A percentile compares a stretch with the other conserved stretches of the same genome.
Conservation (phyloP, 1,284 basidiomycete species). For the Butyriboletus appendiculatus region DNA sequence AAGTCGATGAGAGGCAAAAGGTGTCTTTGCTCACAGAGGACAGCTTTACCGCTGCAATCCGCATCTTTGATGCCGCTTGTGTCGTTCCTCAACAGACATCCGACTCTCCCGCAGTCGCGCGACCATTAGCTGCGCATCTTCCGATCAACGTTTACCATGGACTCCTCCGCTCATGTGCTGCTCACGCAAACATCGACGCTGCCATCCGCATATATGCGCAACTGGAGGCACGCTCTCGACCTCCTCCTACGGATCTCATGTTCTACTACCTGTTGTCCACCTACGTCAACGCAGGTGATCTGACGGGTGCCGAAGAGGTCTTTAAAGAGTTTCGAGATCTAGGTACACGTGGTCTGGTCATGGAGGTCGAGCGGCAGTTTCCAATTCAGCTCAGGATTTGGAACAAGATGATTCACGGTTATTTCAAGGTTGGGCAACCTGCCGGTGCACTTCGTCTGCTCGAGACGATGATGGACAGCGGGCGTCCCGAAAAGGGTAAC, state of each 20-base stretch:
- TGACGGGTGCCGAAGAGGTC: conserved; percentile 61
- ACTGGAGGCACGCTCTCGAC: conserved; percentile 49
- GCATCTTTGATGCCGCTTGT: conserved; percentile 67
- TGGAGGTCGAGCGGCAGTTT: conserved; percentile 20
- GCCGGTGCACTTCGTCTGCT: conserved; percentile 69
- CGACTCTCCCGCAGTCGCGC: background rate
- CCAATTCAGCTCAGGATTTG: conserved; percentile 55
- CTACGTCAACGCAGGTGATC: conserved; percentile 56
- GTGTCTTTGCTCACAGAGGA: conserved; percentile 56
- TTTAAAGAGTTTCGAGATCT: conserved; percentile 64
- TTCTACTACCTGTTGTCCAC: conserved; percentile 65
- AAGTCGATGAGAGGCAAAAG: conserved; percentile 40
- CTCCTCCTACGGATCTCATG: conserved; percentile 40
- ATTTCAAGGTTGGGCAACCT: conserved; percentile 68
- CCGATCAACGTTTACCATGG: conserved; percentile 47
- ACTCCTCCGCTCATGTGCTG: conserved; percentile 68
- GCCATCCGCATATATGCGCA: conserved; percentile 73
- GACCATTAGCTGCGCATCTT: conserved; percentile 30
- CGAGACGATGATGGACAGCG: conserved; percentile 67
- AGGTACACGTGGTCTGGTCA: conserved; percentile 40
- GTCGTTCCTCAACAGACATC: conserved; percentile 29
- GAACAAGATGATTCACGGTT: conserved; percentile 75
- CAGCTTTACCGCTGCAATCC: conserved; percentile 72
- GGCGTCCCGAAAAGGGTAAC: conserved; percentile 32
- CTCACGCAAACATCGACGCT: conserved; percentile 57